phyloP scores from a whole-genome alignment of 2,329 filamentous ascomycete species.

The Fusarium verrucosum region DNA sequence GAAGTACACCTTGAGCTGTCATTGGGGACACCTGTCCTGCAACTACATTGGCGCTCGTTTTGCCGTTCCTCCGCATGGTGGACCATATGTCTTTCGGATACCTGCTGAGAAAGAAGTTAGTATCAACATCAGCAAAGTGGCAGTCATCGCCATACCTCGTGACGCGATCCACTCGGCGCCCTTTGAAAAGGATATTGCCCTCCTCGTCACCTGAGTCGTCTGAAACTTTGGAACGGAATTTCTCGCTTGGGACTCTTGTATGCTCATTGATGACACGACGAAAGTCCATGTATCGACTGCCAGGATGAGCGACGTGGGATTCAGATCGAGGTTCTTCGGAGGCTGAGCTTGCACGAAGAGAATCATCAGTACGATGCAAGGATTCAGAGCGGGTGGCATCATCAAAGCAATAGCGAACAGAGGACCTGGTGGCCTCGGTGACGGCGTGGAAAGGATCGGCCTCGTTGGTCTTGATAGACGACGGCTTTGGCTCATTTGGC shows the following conservation, averaged over 20 bases:
- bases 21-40: conserved; percentile 62
- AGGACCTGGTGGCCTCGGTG: conserved; percentile 3
- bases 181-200: conserved; percentile 51
- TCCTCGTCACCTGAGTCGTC: conserved; percentile 47
- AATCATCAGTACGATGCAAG: conserved; percentile 38
- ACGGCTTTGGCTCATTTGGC: conserved; percentile 1
- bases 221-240: conserved; percentile 13
- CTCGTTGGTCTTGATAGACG: conserved; percentile 6
- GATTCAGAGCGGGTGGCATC: conserved; percentile 50
- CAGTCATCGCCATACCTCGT: conserved; percentile 44
- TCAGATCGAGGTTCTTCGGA: conserved; percentile 37
- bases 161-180: conserved; percentile 45
- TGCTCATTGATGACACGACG: conserved; percentile 33
- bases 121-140: not conserved
- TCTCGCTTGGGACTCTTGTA: conserved; percentile 18
- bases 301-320: conserved; percentile 39
- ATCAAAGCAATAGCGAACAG: conserved; percentile 40
- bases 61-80: conserved; percentile 61
- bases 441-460: conserved; percentile 34
- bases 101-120: conserved; percentile 48
- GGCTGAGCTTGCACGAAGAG: conserved; percentile 32
- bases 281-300: conserved; percentile 44
- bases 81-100: conserved; percentile 59
- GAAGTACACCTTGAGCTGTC: conserved; percentile 64
- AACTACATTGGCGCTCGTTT: conserved; percentile 57